Evolutionary conservation across 176 grass and related monocot genomes (phyloP), one percentile per base, ranked within the genome.

Genomic region (Typha latifolia): DNA sequence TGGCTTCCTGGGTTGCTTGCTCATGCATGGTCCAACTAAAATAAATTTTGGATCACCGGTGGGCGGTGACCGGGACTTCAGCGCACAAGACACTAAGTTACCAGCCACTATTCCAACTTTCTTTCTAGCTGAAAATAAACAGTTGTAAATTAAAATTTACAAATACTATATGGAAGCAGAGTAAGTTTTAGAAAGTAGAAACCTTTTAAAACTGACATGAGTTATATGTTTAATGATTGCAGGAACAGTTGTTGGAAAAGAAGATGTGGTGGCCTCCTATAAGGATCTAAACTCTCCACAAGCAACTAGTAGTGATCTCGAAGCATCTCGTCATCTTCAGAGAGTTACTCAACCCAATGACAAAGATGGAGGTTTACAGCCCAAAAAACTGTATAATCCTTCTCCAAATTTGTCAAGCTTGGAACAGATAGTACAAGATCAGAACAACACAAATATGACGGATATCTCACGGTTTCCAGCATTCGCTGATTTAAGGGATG

Each of bases 261-360:
- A 86, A 66, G 79, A 77, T 43, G 29, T 68, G 26, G 76, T 74
- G 20, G 77, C 69, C 66, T 81, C 80, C 56, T 79, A 76, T 82
- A 64, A 74, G 18, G 83, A 72, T 57, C 68, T 62, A 74, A 80
- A 81, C 74, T 79, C 66, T 62, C 82, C 71, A 53, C 62, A 72
- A 79, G 55, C 48, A 68, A 82, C 78, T 69, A 65, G 63, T 23
- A 67, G 48, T 78, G 72, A 66, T 86, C 65, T 34, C 71, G 79
- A 73, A 78, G 62, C 73, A 11, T 37, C 70, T 67, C 71, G 66
- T 71, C 59, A 69, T 24, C 64, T 57, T 63, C 22, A 29, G 61
- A 63, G 22, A 12, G 68, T 13, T 80, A 19, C 55, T 72, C 68
- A 56, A 66, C 48, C 48, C 24, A 48, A 19, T 67, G 61, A 22